Evolutionary conservation across 2,329 filamentous ascomycete species (phyloP), one percentile per base, ranked within the genome.

Genomic region (Xylaria multiplex): DNA sequence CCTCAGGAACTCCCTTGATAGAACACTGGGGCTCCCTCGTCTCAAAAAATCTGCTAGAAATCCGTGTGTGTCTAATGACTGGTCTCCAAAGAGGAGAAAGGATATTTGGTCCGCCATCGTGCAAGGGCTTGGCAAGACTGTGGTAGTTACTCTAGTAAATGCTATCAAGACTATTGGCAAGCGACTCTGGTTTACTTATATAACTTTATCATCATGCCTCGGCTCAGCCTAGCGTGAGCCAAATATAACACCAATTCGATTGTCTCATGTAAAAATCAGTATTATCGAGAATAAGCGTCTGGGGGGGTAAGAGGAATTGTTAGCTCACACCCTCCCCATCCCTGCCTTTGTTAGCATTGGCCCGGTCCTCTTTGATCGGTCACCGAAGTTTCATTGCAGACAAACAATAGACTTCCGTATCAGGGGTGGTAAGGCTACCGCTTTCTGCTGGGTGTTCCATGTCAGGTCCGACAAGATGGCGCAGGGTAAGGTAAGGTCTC

Each of bases 71-170:
- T 90, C 88, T 72, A 88, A 83, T 66, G 89, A 91, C 79, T 92
- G 90, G 75, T 92, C 90, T 80, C 89, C 89, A 76, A 91, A 91
- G 68, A 91, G 85, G 77, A 90, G 84, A 76, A 84, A 86, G 59
- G 81, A 80, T 77, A 85, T 79, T 75, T 82, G 78, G 77, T 81
- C 77, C 73, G 78, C 80, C 82, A 83, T 84, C 67, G 68, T 79
- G 76, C 72, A 35, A 49, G 56, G 14, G n/a, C 13, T 48, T 64
- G 48, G 46, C 48, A 22, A 59, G 16, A 37, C 43, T 37, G 52
- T 57, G 65, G 69, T 69, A 59, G 63, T 22, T 72, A 69, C 66
- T 72, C 70, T 68, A 70, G 56, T 46, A 60, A 60, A 69, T 68
- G 60, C 69, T 63, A 61, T 67, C 56, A 56, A 65, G 49, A 62